A percentile compares a stretch with the other conserved stretches of the same genome.
Evolutionary conservation across 257 asterid genomes (phyloP).

Genomic region (Petrea volubilis): DNA sequence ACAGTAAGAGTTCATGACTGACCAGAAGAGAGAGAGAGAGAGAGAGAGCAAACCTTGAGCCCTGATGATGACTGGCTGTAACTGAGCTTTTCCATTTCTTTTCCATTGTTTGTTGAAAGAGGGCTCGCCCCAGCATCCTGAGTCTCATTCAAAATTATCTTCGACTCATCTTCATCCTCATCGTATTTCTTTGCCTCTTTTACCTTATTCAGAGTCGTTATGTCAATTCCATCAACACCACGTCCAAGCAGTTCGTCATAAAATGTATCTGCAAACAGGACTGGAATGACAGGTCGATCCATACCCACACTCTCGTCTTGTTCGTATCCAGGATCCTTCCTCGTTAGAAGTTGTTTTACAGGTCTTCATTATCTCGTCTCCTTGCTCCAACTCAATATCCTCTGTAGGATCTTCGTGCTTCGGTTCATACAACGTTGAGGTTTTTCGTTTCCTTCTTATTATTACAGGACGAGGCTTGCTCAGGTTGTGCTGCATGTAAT

Average conservation of each 20-base stretch:
- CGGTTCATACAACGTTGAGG: background rate
- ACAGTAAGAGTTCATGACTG: background rate
- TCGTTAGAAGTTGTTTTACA: background rate
- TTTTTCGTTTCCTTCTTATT: background rate
- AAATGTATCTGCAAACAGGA: conserved; percentile 33
- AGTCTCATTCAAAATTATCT: background rate
- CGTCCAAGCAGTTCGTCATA: conserved; percentile 24
- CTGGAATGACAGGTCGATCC: conserved; percentile 11
- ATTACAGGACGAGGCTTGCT: background rate
- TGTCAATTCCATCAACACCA: conserved; percentile 24
- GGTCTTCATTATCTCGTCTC: background rate
- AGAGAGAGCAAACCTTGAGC: conserved; percentile 7
- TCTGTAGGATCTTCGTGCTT: background rate
- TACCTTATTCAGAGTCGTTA: conserved; percentile 14
- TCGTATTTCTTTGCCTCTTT: background rate
- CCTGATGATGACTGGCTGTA: background rate
- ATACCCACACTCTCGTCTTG: background rate
- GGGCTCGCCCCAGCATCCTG: conserved; percentile 7
- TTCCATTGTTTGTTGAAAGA: background rate
- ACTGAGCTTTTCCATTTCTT: background rate
- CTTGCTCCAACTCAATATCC: background rate
- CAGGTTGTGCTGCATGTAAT: background rate
- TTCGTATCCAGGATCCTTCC: background rate
- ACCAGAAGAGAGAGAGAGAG: no score
- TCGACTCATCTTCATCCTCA: background rate